phyloP scores from a whole-genome alignment of 768 basidiomycete species.

The Tylopilus balloui region DNA sequence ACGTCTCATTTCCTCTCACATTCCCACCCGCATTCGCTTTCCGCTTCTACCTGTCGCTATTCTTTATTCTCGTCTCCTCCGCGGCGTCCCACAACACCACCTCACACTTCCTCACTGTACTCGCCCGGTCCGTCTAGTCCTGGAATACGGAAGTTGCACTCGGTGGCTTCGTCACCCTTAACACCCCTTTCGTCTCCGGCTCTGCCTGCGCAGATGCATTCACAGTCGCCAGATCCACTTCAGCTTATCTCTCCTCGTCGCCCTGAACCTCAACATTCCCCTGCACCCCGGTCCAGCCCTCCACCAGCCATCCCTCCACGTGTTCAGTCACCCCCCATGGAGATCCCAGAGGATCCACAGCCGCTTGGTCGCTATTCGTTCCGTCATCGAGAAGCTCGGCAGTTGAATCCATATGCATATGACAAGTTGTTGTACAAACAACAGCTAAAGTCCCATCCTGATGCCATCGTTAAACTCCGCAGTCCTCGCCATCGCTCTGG shows the following conservation, averaged over 20 bases:
- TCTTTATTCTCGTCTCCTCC: slow-evolving; percentile 16
- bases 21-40: slow-evolving; percentile 9
- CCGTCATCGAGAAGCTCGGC: slow-evolving; percentile 49
- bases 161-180: slow-evolving; percentile 17
- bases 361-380: slow-evolving; percentile 45
- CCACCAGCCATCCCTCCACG: not conserved
- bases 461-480: slow-evolving; percentile 57
- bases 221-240: slow-evolving; percentile 25
- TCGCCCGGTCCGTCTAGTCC: slow-evolving; percentile 3
- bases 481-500: slow-evolving; percentile 32
- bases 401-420: slow-evolving; percentile 58
- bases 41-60: slow-evolving; percentile 13
- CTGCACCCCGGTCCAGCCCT: not conserved
- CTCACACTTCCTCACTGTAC: slow-evolving; percentile 13
- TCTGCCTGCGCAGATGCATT: slow-evolving; percentile 1
- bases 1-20: not conserved
- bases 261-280: not conserved
- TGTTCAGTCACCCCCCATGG: slow-evolving; percentile 2
- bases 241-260: slow-evolving; percentile 10
- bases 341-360: slow-evolving; percentile 17
- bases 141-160: not conserved
- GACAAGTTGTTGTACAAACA: slow-evolving; percentile 52
- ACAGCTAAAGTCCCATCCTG: slow-evolving; percentile 51
- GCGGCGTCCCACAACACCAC: slow-evolving; percentile 15
- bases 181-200: slow-evolving; percentile 19